Evolutionary conservation across 176 grass and related monocot genomes (phyloP).

Genomic region (Alloteropsis semialata): DNA sequence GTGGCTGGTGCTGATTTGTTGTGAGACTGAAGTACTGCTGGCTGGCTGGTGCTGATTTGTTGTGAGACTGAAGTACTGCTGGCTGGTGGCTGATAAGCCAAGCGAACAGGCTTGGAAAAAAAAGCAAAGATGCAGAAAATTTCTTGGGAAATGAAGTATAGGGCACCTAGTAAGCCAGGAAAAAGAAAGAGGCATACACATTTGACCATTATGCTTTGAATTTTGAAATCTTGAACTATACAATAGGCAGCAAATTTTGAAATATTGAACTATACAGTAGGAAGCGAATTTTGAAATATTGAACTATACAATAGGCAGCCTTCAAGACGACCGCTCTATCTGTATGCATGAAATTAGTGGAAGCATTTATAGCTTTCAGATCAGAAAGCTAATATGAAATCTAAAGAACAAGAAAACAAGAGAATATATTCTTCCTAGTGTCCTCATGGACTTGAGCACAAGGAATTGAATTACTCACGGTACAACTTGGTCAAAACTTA

Average conservation of each 20-base stretch:
- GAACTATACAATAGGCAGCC: neutral
- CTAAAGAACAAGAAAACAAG: neutral
- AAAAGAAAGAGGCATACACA: neutral
- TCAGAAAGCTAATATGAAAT: neutral
- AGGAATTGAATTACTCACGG: neutral
- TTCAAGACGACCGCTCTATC: neutral
- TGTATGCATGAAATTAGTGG: neutral
- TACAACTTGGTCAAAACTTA: neutral
- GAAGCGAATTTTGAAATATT: neutral
- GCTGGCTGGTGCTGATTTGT: no score
- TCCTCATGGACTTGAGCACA: neutral
- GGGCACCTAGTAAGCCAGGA: neutral
- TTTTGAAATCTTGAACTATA: neutral
- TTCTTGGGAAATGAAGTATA: slow-evolving; percentile 5
- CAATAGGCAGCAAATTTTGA: neutral
- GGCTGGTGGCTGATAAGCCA: no score
- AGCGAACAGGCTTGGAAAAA: neutral
- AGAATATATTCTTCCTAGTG: neutral
- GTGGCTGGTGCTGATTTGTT: no score
- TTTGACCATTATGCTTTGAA: neutral
- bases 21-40: no score
- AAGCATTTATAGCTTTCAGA: neutral
- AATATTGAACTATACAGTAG: neutral
- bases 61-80: no score
- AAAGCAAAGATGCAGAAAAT: neutral